Percentiles rank a stretch among this genome's conserved stretches.
Evolutionary conservation across 192 early-diverging fungal species (phyloP).

Genomic region (Mortierella hygrophila): DNA sequence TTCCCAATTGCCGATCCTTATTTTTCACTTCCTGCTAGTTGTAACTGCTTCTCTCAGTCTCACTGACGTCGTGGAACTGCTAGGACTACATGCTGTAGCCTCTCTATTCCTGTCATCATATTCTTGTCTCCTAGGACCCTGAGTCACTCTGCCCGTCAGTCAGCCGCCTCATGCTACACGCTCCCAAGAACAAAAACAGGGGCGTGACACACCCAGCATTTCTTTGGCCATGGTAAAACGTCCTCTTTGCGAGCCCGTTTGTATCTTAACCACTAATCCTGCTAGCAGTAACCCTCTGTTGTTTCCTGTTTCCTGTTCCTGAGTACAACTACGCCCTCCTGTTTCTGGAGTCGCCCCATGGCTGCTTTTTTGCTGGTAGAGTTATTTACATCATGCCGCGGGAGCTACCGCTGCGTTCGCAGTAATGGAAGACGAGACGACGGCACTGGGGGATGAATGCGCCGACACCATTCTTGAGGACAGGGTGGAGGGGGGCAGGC

Average conservation of each 20-base stretch:
- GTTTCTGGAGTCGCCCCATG: background rate
- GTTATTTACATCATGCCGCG: constrained; percentile 75
- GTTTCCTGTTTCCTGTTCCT: background rate
- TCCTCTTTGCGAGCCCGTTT: background rate
- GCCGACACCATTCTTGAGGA: constrained; percentile 78
- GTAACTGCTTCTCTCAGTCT: background rate
- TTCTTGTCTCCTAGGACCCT: background rate
- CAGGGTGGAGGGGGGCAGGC: constrained; percentile 40
- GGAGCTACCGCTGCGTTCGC: constrained; percentile 85
- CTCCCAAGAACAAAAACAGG: background rate
- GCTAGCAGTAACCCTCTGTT: no score
- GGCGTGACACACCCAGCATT: no score
- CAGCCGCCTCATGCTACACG: background rate
- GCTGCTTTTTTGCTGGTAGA: background rate
- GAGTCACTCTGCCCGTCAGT: background rate
- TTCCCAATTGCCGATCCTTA: background rate
- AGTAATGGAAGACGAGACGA: constrained; percentile 86
- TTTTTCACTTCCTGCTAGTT: background rate
- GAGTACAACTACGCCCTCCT: background rate
- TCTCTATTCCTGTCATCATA: background rate
- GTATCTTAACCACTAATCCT: background rate
- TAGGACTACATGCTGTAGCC: background rate
- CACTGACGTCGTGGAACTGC: background rate
- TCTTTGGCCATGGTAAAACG: no score
- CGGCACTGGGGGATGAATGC: constrained; percentile 82